These are phyloP conservation scores for Ceratobasidium sp. DNA, from an alignment of 1,284 basidiomycete genomes.

Conservation along the genomic window DNA sequence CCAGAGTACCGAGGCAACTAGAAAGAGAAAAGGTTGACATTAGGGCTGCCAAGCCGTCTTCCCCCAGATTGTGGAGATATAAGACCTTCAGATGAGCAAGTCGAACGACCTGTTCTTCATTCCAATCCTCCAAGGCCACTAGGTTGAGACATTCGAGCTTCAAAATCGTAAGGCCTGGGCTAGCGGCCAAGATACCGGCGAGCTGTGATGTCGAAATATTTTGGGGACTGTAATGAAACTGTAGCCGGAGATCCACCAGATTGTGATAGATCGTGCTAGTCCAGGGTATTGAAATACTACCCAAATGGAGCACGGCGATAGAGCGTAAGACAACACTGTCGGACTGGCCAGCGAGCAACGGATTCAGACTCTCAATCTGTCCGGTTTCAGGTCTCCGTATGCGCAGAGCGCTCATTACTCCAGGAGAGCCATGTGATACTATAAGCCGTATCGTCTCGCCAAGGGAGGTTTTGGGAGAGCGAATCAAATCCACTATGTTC, in stretches of 20 bases:
- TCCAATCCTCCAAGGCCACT: not conserved
- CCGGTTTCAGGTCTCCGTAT: not conserved
- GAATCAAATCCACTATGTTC: not conserved
- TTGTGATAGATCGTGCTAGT: not conserved
- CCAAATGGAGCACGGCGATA: not conserved
- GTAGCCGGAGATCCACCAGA: not conserved
- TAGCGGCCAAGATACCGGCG: not conserved
- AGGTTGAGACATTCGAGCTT: not conserved
- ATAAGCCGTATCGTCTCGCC: not conserved
- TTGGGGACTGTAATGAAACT: not conserved
- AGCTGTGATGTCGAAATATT: not conserved
- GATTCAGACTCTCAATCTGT: not conserved
- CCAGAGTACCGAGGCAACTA: not conserved
- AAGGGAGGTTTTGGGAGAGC: not conserved
- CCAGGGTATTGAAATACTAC: not conserved
- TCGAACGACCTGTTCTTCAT: not conserved
- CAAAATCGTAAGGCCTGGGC: not conserved
- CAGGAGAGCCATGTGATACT: not conserved
- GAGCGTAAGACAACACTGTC: not conserved
- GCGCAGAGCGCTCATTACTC: not conserved
- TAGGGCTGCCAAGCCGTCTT: not conserved
- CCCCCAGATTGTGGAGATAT: not conserved
- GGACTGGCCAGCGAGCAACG: not conserved
- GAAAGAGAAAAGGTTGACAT: not conserved
- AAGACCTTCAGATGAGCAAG: not conserved